Conservation (phyloP, 805 yeast species). For the Sugiyamaella americana region DNA sequence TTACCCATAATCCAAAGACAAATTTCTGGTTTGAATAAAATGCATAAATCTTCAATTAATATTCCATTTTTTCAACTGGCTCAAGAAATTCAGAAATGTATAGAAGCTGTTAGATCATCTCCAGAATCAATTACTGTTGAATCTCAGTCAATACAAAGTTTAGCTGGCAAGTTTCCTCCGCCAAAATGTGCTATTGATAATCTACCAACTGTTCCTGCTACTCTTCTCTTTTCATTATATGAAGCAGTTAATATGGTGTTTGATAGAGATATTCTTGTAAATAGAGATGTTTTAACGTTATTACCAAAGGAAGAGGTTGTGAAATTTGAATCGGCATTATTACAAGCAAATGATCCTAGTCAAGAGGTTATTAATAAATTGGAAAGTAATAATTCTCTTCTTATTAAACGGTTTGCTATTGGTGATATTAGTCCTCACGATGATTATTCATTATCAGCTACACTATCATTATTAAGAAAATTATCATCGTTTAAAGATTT, state of each 20-base stretch:
- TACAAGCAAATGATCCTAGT: not conserved
- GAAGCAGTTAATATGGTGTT: conserved; percentile 3
- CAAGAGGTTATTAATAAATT: not conserved
- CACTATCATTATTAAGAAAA: conserved; percentile 10
- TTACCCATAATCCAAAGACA: not conserved
- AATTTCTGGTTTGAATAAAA: not conserved
- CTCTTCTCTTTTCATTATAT: conserved; percentile 2
- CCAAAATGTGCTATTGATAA: not conserved
- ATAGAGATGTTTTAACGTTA: conserved; percentile 2
- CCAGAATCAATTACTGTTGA: not conserved
- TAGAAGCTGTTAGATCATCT: not conserved
- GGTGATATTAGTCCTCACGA: conserved; percentile 19
- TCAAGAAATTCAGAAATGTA: conserved; percentile 8
- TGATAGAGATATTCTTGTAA: not conserved
- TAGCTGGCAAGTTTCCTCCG: conserved; percentile 1
- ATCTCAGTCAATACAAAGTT: not conserved
- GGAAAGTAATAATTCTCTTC: conserved; percentile 1
- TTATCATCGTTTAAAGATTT: not conserved
- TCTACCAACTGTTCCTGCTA: not conserved
- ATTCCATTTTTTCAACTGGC: conserved; percentile 16
- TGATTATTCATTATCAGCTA: conserved; percentile 13
- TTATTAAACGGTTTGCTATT: conserved; percentile 19
- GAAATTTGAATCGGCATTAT: not conserved
- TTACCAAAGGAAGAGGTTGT: conserved; percentile 1
- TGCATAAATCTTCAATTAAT: conserved; percentile 2